These are phyloP conservation scores for Micractinium sp. DNA, from an alignment of 139 green algal genomes.

Conservation along the genomic window DNA sequence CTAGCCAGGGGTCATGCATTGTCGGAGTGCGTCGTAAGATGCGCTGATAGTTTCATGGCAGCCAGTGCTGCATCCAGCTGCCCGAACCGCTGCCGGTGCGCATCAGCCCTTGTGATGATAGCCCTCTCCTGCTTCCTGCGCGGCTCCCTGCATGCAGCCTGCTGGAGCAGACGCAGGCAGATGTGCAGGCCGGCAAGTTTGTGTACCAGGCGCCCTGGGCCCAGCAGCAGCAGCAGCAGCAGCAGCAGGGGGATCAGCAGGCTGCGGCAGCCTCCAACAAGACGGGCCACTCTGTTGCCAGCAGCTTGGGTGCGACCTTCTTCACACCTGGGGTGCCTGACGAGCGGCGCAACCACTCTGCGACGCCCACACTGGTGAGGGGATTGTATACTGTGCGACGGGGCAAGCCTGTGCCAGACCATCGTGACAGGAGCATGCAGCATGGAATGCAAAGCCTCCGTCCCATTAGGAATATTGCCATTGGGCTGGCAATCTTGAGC, in stretches of 20 bases:
- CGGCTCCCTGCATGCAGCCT: conserved; percentile 39
- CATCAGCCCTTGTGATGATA: not conserved
- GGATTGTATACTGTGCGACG: too few relatives aligned
- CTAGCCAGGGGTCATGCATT: too few relatives aligned
- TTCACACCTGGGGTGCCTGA: conserved; percentile 22
- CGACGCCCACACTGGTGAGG: conserved; percentile 23
- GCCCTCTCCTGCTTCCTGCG: not conserved
- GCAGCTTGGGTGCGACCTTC: conserved; percentile 24
- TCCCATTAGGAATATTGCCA: not conserved
- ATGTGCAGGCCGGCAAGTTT: conserved; percentile 52
- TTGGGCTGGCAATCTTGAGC: not conserved
- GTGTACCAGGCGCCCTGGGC: conserved; percentile 30
- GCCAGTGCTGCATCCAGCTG: too few relatives aligned
- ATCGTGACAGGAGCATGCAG: too few relatives aligned
- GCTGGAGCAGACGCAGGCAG: conserved; percentile 52
- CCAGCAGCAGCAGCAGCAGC: not conserved
- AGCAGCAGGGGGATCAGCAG: too few relatives aligned
- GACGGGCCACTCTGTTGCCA: conserved; percentile 11
- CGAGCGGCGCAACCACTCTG: conserved; percentile 8
- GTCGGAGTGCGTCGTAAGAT: too few relatives aligned
- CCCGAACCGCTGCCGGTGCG: too few relatives aligned
- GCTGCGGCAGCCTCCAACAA: not conserved
- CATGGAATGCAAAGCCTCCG: not conserved
- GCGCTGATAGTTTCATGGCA: too few relatives aligned
- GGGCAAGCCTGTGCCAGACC: too few relatives aligned